These are phyloP conservation scores for Clonostachys chloroleuca DNA, from an alignment of 2,329 filamentous ascomycete genomes.

Conservation along the genomic window DNA sequence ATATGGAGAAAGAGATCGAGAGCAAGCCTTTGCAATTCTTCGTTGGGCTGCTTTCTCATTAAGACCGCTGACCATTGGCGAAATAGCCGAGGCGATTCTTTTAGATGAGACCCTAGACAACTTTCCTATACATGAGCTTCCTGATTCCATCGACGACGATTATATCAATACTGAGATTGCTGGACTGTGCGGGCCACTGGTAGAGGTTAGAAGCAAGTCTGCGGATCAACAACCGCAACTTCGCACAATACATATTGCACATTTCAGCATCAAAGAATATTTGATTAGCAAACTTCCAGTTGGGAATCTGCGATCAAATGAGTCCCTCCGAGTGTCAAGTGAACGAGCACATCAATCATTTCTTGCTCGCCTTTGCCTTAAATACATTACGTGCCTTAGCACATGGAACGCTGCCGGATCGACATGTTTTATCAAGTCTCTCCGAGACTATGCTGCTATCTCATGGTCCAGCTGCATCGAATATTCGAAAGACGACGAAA, in stretches of 20 bases:
- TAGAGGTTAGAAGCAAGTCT: constrained; percentile 12
- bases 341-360: not conserved
- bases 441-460: not conserved
- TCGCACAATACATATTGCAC: not conserved
- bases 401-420: not conserved
- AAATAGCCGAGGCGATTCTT: constrained; percentile 14
- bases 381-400: not conserved
- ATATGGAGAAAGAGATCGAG: constrained; percentile 5
- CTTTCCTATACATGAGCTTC: constrained; percentile 4
- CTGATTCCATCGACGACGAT: constrained; percentile 15
- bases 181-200: constrained; percentile 16
- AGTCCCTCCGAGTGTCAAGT: not conserved
- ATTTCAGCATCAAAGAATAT: constrained; percentile 1
- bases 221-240: fast-evolving
- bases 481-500: not conserved
- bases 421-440: not conserved
- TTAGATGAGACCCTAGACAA: constrained; percentile 6
- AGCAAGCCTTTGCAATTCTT: constrained; percentile 17
- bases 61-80: constrained; percentile 10
- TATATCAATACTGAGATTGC: constrained; percentile 19
- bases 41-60: constrained; percentile 18
- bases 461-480: not conserved
- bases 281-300: not conserved
- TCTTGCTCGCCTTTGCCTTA: not conserved
- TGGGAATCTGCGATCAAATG: not conserved